Base-by-base conservation (phyloP, 306 rosid genomes). In the Medicago lupulina region DNA sequence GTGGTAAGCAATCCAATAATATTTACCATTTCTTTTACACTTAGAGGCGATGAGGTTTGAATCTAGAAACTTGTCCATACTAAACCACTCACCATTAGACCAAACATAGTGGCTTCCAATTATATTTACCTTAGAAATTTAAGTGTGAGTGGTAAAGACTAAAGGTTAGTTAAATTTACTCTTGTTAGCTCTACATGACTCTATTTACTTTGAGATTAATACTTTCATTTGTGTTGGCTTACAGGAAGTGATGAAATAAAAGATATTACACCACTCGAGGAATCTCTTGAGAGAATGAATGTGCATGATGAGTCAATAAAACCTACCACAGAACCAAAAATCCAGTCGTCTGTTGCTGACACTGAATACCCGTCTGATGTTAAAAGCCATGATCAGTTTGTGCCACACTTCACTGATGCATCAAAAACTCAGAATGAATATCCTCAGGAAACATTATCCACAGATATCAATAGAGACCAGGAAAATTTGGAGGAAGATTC, bases 201-300 rank as follows among this genome's bases (percentile, higher is more conserved):
- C 5, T 53, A 17, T 9, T 57, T 57, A 21, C 34, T 10, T 21
- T 4, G 8, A 9, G 39, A 36, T 43, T 59, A 74, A 58, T 41
- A 58, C 15, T 4, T 74, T 80, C 13, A 67, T 46, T 6, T 39
- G 50, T 69, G 67, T 25, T 75, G 72, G 38, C 17, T 76, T 70
- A 1, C 78, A 85, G 88, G 73, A n/a, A 65, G 7, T 28, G 83
- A 67, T 41, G 92, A 82, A 79, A 16, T 38, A 41, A 86, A 87
- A 73, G 60, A 28, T 44, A 54, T 28, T 8, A 16, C 60, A 13
- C 76, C 80, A 8, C 69, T 86, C 25, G 68, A 71, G 25, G 25
- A 70, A 19, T 87, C 90, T 17, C 76, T 92, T 25, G 85, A 54
- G 8, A 80, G 53, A 81, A 77, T 87, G 93, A 83, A 81, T 5